Base-by-base conservation (phyloP, 768 basidiomycete species). In the Hygrophorus pudorinus region DNA sequence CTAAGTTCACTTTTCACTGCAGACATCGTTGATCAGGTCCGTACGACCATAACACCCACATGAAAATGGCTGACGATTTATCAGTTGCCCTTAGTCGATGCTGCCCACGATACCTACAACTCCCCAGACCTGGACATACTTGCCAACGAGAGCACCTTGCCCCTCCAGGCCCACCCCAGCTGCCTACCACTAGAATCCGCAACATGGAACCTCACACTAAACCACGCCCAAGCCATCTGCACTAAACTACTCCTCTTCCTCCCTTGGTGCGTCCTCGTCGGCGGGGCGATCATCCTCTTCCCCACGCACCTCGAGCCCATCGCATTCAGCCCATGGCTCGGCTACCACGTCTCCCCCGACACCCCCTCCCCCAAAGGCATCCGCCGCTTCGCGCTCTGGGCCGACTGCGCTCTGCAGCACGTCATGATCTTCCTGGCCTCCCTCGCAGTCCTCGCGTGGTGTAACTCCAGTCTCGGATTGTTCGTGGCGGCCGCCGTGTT, bases 241-340 rank as follows among this genome's bases (percentile, higher is more conserved):
- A 42, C 60, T 27, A 57, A 59, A 30, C 31, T 61, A 9, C 4
- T 64, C 2, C 52, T 63, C 16, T 71, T 73, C 48, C 41, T 73
- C 0, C 71, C 71, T 29, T 73, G 71, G 71, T 70, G 68, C 44
- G 53, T 65, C 31, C 54, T 61, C 28, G 66, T 71, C n/a, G 70
- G 71, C 27, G 70, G 61, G 3, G 53, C 60, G 11, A 67, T 73
- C 38, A 41, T 69, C 5, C 51, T 68, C 29, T 64, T 52, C 37
- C 70, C 71, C 0, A 49, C 53, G 16, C 48, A 61, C 44, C 59
- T 73, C 42, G 64, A 67, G 33, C 40, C 42, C 16, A 45, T 73
- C 36, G 53, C 65, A 3, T 71, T 71, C 48, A 48, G 53, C 4
- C 46, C 56, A 7, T 24, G 24, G 24, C 24, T 7, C 12, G 67